Base-by-base conservation (phyloP, 1,284 basidiomycete species). In the Trametes hirsuta region DNA sequence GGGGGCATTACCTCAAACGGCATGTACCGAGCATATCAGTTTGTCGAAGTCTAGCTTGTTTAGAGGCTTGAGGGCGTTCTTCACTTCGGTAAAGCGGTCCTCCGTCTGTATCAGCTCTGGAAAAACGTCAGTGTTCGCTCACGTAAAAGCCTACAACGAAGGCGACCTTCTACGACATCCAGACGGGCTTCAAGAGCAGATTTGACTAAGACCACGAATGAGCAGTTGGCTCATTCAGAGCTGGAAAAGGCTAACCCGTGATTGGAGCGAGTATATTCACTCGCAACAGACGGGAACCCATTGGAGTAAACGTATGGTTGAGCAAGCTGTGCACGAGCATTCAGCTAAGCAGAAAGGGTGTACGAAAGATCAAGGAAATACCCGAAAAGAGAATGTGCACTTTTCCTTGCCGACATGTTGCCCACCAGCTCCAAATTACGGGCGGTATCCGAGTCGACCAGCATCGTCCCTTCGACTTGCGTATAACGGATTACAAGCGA, bases 31-130 rank as follows among this genome's bases (percentile, higher is more conserved):
- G 41, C 84, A 83, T 36, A 96, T 91, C 5, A 97, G 79, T 70
- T 92, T 95, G 73, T 98, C 96, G 25, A 96, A 82, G 69, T 98
- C 95, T 69, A 92, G 80, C 73, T 91, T 92, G 65, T 87, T 86
- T 42, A 94, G 75, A 2, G 80, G 73, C 68, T 86, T 90, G 51
- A 97, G 78, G 1, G 85, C 88, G 62, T 87, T 83, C 57, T 85
- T 84, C 47, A 94, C 78, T 18, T 84, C 83, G 1, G 79, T 84
- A 70, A 91, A 94, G 30, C 80, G 81, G 55, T 92, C 90, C 74
- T 95, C 92, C 6, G 80, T 82, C 58, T 88, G 82, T 30, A 94
- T 81, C 1, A 95, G 77, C 64, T 95, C 94, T 91, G 63, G 6
- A 15, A 66, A 70, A 18, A 75, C 70, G 22, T 36, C 0, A 30